These are phyloP conservation scores for Arthrinium puccinioides DNA, from an alignment of 2,329 filamentous ascomycete species.

Conservation along the genomic window DNA sequence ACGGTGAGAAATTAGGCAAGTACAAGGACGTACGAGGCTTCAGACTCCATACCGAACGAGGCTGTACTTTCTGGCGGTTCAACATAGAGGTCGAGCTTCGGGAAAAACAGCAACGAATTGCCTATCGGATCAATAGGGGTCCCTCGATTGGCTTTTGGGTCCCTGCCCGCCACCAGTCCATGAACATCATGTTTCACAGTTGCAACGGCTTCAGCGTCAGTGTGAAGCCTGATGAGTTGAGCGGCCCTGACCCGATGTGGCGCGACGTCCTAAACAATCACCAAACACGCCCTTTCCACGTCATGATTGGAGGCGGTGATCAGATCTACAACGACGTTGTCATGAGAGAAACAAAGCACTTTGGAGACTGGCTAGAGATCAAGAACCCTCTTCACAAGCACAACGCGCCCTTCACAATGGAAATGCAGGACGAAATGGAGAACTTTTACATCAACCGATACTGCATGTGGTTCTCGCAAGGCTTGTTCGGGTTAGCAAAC, in stretches of 20 bases:
- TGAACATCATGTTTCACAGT: constrained; percentile 99
- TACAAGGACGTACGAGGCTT: constrained; percentile 79
- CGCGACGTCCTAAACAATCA: constrained; percentile 90
- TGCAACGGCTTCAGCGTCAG: constrained; percentile 91
- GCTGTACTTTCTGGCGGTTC: constrained; percentile 95
- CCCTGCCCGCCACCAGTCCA: constrained; percentile 71
- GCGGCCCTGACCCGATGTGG: constrained; percentile 93
- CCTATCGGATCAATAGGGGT: constrained; percentile 91
- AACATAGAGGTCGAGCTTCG: constrained; percentile 86
- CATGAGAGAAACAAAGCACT: constrained; percentile 65
- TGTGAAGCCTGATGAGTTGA: constrained; percentile 72
- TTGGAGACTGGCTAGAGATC: constrained; percentile 77
- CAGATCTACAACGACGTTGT: constrained; percentile 93
- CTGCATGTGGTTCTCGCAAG: constrained; percentile 92
- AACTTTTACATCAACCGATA: constrained; percentile 84
- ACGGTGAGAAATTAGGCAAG: constrained; percentile 75
- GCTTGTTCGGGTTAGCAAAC: constrained; percentile 85
- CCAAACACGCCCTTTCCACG: constrained; percentile 87
- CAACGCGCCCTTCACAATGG: constrained; percentile 65
- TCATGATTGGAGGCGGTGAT: constrained; percentile 95
- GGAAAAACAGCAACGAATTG: constrained; percentile 72
- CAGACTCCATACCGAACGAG: constrained; percentile 75
- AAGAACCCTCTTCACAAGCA: constrained; percentile 77
- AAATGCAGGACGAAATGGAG: constrained; percentile 86
- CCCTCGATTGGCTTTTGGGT: constrained; percentile 93